These are phyloP conservation scores for Cyberlindnera xishuangbannaensis DNA, from an alignment of 805 yeast species.

Conservation along the genomic window DNA sequence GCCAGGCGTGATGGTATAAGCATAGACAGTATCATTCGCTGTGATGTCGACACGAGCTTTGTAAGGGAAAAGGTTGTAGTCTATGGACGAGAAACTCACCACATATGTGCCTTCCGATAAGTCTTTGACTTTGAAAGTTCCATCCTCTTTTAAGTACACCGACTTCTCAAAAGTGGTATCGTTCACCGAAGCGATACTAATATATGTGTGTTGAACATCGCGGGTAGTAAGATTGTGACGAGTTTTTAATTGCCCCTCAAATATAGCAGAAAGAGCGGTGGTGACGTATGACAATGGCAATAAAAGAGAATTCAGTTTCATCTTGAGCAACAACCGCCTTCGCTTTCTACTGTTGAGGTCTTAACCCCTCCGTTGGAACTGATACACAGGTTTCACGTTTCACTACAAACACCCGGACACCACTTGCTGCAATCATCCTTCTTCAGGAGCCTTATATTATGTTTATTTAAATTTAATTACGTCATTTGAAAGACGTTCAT, in stretches of 20 bases:
- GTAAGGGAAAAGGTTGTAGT: slow-evolving; percentile 21
- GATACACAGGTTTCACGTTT: too few species aligned
- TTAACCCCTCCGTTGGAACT: too few species aligned
- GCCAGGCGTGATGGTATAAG: slow-evolving; percentile 11
- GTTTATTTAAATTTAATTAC: too few species aligned
- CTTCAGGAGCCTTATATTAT: too few species aligned
- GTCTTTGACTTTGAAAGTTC: slow-evolving; percentile 12
- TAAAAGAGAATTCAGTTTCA: too few species aligned
- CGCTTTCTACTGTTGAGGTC: too few species aligned
- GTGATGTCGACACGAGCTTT: slow-evolving; percentile 17
- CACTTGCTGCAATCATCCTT: too few species aligned
- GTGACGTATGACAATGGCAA: too few species aligned
- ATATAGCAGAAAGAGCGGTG: background rate
- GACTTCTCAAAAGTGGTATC: background rate
- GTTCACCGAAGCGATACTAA: slow-evolving; percentile 11
- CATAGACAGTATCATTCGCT: slow-evolving; percentile 10
- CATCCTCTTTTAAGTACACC: slow-evolving; percentile 10
- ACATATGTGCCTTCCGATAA: slow-evolving; percentile 18
- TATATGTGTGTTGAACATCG: slow-evolving; percentile 13
- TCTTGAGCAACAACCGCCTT: too few species aligned
- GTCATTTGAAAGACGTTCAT: too few species aligned
- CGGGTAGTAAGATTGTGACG: slow-evolving; percentile 10
- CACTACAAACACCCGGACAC: background rate
- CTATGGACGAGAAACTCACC: slow-evolving; percentile 14
- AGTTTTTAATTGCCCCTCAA: slow-evolving; percentile 11